Percentiles rank a stretch among this genome's conserved stretches.
Conservation (phyloP, 163 green algal species). For the Scenedesmus sp. region DNA sequence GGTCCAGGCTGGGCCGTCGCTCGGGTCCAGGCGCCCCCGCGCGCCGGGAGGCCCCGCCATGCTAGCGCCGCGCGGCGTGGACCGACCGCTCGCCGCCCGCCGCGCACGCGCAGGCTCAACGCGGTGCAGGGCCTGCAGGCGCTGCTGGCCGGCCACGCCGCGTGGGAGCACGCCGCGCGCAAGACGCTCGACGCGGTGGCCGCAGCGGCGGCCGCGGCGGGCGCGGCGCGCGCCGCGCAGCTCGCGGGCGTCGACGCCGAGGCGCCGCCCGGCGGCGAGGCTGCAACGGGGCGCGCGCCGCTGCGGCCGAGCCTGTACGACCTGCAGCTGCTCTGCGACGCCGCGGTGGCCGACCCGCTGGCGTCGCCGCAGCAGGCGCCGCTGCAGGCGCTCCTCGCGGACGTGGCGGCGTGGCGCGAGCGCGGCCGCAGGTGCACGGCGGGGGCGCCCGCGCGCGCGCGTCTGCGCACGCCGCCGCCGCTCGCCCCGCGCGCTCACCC, state of each 20-base stretch:
- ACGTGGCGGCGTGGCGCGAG: constrained; percentile 25
- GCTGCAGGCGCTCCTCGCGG: constrained; percentile 7
- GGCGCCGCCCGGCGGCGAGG: neutral
- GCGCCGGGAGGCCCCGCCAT: no score
- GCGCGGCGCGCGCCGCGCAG: neutral
- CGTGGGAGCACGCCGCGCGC: constrained; percentile 19
- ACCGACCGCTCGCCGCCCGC: no score
- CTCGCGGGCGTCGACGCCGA: neutral
- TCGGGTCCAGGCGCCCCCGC: no score
- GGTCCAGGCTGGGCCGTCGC: no score
- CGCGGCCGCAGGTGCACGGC: constrained; percentile 3
- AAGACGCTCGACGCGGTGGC: neutral
- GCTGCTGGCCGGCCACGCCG: constrained; percentile 6
- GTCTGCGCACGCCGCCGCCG: no score
- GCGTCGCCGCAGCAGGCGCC: neutral
- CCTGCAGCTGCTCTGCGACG: constrained; percentile 31
- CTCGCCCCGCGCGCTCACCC: no score
- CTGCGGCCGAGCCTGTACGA: constrained; percentile 5
- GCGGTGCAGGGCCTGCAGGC: neutral
- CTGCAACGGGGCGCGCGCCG: neutral
- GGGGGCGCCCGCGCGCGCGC: no score
- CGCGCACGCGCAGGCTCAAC: constrained; percentile 7
- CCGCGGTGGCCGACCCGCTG: constrained; percentile 7
- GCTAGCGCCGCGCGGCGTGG: no score
- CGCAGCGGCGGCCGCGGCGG: constrained; percentile 15